Evolutionary conservation across 2,329 filamentous ascomycete species (phyloP), one percentile per base, ranked within the genome.

Genomic region (Aspergillus pseudoterreus): DNA sequence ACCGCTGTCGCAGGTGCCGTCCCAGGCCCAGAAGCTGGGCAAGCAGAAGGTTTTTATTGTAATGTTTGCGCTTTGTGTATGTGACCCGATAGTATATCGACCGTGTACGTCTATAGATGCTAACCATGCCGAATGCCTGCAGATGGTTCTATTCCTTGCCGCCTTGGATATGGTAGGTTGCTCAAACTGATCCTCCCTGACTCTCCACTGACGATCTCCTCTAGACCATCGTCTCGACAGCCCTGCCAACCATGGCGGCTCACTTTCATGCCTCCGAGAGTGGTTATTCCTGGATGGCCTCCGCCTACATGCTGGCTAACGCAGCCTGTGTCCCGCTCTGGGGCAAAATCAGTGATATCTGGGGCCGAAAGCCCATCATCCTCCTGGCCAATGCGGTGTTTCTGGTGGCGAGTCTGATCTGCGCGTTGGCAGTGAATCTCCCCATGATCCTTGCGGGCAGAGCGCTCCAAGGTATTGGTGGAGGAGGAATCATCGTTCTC

Each of bases 341-440:
- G 81, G 82, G 82, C 19, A 85, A 85, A 61, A 69, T 85, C 19
- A 82, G 80, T 42, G 85, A 87, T 57, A 86, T 87, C 52, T 87
- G 81, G 71, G 84, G 85, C 2, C 75, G 85, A 38, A 88, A 87
- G 59, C 79, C 78, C 11, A 77, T 85, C 45, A 70, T 87, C 27
- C 70, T 87, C 12, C 59, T 79, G 3, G 82, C 82, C 15, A 84
- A 85, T 52, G 68, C 77, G 15, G 70, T 84, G 21, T 88, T 87
- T 71, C 77, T 87, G 49, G 66, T 83, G 14, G 83, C 82, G 21
- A 84, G 81, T 32, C 67, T 86, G 48, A 72, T 87, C n/a, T 81
- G 81, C 36, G 84, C 77, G 1, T 60, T 84, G 22, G 73, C 81
- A 6, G 74, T 75, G 50, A 82, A 76, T 55, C 81, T 86, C 58